Evolutionary conservation across 352 stramenopile genomes (phyloP).

Genomic region (Phytopythium vexans): DNA sequence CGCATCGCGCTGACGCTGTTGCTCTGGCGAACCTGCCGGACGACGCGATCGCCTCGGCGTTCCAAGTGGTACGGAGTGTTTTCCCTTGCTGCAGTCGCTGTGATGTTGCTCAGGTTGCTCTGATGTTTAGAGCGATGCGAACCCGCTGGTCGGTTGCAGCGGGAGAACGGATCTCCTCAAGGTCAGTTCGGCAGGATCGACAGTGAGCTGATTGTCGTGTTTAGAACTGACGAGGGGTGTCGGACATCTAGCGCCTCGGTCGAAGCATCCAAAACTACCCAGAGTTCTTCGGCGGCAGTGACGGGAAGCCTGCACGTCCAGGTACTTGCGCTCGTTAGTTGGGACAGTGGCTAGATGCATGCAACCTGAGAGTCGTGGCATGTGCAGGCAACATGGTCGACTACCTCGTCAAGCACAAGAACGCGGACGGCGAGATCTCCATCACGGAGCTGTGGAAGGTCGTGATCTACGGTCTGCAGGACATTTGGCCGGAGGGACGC

Average conservation of each 20-base stretch:
- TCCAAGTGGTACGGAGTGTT: constrained; percentile 61
- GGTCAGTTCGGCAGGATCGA: constrained; percentile 11
- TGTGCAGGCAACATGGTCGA: constrained; percentile 70
- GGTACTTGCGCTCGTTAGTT: constrained; percentile 9
- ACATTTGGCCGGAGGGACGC: constrained; percentile 82
- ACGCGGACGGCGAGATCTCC: constrained; percentile 48
- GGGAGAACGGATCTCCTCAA: constrained; percentile 72
- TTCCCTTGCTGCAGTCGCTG: neutral
- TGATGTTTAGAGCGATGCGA: constrained; percentile 30
- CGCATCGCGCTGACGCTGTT: constrained; percentile 57
- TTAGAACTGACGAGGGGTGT: constrained; percentile 1
- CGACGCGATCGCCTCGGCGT: constrained; percentile 65
- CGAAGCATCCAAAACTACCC: constrained; percentile 67
- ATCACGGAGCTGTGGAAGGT: constrained; percentile 74
- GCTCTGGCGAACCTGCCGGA: constrained; percentile 52
- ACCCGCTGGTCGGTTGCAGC: constrained; percentile 76
- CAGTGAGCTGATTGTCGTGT: neutral
- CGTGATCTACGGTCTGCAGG: constrained; percentile 76
- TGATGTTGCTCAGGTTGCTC: neutral
- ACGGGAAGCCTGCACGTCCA: constrained; percentile 38
- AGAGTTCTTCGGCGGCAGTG: constrained; percentile 59
- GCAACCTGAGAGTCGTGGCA: constrained; percentile 29
- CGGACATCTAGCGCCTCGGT: constrained; percentile 41
- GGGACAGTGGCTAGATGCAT: constrained; percentile 22
- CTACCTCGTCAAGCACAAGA: constrained; percentile 63